A percentile compares a stretch with the other conserved stretches of the same genome.
Conservation (phyloP, 805 yeast species). For the Wickerhamiella parazyma region DNA sequence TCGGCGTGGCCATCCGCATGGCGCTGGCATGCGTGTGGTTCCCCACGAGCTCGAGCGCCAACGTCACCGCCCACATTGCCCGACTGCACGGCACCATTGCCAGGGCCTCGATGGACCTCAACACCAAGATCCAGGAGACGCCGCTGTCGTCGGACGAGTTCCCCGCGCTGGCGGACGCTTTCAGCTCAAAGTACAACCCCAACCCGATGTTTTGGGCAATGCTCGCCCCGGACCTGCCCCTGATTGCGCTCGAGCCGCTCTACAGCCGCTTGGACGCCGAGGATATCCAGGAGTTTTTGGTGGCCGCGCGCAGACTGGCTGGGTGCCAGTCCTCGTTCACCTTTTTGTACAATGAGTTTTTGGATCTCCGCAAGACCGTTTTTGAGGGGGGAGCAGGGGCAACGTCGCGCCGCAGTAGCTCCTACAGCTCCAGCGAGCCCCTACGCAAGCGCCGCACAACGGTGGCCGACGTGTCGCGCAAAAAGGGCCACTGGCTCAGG, state of each 20-base stretch:
- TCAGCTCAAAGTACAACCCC: slow-evolving; percentile 9
- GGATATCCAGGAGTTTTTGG: slow-evolving; percentile 20
- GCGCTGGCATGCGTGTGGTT: slow-evolving; percentile 17
- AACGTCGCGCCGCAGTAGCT: background rate
- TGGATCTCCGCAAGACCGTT: slow-evolving; percentile 1
- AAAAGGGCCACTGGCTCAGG: background rate
- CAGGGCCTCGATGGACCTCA: background rate
- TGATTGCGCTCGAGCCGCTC: slow-evolving; percentile 16
- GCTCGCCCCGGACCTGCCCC: slow-evolving; percentile 15
- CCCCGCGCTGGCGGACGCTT: slow-evolving; percentile 9
- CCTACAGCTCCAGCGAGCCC: background rate
- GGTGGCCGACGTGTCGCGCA: background rate
- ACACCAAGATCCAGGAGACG: slow-evolving; percentile 2
- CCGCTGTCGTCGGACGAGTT: slow-evolving; percentile 12
- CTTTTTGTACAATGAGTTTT: slow-evolving; percentile 15
- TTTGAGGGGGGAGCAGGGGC: background rate
- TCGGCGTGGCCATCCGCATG: slow-evolving; percentile 19
- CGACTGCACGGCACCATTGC: slow-evolving; percentile 14
- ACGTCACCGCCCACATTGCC: slow-evolving; percentile 13
- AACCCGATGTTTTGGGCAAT: slow-evolving; percentile 12
- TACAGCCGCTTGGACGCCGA: slow-evolving; percentile 20
- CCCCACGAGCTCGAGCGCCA: slow-evolving; percentile 21
- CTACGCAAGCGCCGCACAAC: background rate
- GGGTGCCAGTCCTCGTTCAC: slow-evolving; percentile 17
- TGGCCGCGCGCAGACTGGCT: slow-evolving; percentile 16